Evolutionary conservation across 1,284 basidiomycete genomes (phyloP).

Genomic region (Melampsora larici-populina): DNA sequence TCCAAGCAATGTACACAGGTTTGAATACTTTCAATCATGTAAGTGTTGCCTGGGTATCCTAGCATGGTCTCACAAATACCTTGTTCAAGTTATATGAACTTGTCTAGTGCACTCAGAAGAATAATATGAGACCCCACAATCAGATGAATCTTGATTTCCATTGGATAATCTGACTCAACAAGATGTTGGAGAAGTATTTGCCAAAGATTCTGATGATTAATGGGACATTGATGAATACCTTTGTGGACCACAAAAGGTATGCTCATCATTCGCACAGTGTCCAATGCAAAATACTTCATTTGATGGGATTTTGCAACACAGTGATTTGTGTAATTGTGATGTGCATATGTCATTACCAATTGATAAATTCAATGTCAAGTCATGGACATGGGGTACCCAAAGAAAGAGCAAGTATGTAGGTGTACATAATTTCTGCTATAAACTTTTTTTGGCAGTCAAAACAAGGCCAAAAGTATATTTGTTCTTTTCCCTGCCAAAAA

Average conservation of each 20-base stretch:
- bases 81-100: neutral
- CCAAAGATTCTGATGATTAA: neutral
- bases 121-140: neutral
- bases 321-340: neutral
- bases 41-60: neutral
- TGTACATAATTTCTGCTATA: no score
- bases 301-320: neutral
- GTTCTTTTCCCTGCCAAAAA: no score
- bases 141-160: neutral
- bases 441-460: no score
- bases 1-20: neutral
- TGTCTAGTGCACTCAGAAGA: neutral
- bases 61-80: neutral
- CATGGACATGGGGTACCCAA: no score
- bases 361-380: no score
- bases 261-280: neutral
- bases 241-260: neutral
- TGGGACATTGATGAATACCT: neutral
- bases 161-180: neutral
- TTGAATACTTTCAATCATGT: neutral
- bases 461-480: no score
- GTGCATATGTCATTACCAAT: neutral
- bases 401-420: no score
- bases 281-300: neutral
- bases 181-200: neutral